Conservation (phyloP, 176 grass and related monocot species). For the Rhynchospora breviuscula region DNA sequence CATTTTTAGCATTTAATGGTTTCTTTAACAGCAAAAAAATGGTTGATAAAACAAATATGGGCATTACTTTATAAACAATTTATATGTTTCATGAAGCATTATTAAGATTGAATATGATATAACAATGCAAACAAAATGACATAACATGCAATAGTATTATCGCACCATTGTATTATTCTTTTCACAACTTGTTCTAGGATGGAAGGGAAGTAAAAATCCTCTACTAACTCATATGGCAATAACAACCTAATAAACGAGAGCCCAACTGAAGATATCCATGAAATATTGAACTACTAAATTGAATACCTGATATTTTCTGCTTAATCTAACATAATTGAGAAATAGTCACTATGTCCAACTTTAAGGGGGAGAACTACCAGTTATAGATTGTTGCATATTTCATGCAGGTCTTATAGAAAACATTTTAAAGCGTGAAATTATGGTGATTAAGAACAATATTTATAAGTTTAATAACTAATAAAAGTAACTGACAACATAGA, state of each 20-base stretch:
- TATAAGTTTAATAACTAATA: neutral
- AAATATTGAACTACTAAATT: neutral
- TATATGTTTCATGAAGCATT: neutral
- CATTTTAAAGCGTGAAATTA: neutral
- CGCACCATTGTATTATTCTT: neutral
- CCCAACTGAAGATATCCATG: neutral
- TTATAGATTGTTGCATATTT: neutral
- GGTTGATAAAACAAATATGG: neutral
- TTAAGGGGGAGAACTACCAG: neutral
- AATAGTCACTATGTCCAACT: neutral
- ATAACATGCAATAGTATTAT: neutral
- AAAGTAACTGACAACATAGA: constrained; percentile 34
- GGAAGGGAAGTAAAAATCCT: neutral
- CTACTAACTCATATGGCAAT: neutral
- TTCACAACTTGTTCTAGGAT: neutral
- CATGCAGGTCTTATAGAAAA: neutral
- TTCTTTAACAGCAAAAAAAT: neutral
- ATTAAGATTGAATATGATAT: neutral
- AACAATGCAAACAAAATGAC: neutral
- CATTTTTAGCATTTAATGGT: neutral
- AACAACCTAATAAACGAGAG: neutral
- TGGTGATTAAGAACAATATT: neutral
- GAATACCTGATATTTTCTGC: neutral
- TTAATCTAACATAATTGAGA: neutral
- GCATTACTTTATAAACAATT: neutral